These are phyloP conservation scores for Phoma sp. DNA, from an alignment of 2,329 filamentous ascomycete genomes.

Conservation along the genomic window DNA sequence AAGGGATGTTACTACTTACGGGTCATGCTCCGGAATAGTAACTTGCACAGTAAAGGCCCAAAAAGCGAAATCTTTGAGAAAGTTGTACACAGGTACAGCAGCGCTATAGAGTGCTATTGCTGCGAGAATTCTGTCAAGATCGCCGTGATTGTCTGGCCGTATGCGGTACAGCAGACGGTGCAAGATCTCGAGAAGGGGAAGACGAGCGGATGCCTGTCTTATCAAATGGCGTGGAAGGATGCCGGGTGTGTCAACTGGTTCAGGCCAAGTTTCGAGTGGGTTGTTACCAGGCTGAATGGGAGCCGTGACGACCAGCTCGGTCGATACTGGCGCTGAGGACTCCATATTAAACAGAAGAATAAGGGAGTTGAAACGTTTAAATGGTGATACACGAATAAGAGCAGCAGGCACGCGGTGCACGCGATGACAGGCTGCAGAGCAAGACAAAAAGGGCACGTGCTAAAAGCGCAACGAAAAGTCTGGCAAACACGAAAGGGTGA, in stretches of 20 bases:
- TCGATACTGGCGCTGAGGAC: background rate
- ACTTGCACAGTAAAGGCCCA: conserved; percentile 31
- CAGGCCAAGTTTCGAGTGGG: conserved; percentile 26
- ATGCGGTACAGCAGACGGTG: conserved; percentile 34
- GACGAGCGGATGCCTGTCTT: conserved; percentile 19
- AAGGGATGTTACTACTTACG: background rate
- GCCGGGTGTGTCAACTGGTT: conserved; percentile 33
- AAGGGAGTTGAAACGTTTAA: background rate
- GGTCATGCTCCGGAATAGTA: conserved; percentile 31
- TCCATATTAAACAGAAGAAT: conserved; percentile 6
- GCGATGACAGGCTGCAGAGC: background rate
- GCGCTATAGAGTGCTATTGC: conserved; percentile 34
- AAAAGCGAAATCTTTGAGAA: conserved; percentile 24
- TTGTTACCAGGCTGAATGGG: background rate
- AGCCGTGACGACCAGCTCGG: conserved; percentile 9
- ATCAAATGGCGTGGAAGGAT: conserved; percentile 34
- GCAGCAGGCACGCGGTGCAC: background rate
- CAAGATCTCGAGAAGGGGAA: conserved; percentile 38
- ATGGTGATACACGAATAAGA: background rate
- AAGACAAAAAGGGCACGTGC: conserved; percentile 3
- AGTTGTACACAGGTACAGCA: conserved; percentile 21
- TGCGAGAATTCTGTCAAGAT: conserved; percentile 32
- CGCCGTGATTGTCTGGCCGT: conserved; percentile 18
- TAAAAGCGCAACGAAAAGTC: conserved; percentile 10
- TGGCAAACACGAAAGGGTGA: background rate